phyloP scores from a whole-genome alignment of 2,329 filamentous ascomycete species.

The Ambrosiella cleistominuta region DNA sequence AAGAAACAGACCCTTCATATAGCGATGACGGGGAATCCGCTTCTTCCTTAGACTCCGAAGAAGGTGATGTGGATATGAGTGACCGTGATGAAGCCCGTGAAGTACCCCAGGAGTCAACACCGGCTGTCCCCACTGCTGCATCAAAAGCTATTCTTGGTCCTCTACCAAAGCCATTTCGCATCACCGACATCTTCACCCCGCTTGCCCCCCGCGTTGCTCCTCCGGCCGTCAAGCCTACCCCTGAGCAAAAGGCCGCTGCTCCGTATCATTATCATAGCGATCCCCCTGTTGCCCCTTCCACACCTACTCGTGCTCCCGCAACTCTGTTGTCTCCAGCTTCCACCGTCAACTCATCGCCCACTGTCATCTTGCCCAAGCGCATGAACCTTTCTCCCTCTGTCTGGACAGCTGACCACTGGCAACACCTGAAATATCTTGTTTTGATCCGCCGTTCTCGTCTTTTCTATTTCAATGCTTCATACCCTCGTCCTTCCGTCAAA shows the following conservation, averaged over 20 bases:
- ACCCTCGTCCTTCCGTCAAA: slow-evolving; percentile 14
- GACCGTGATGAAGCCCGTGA: neutral
- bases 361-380: slow-evolving; percentile 5
- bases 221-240: neutral
- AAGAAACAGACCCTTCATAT: slow-evolving; percentile 8
- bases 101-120: neutral
- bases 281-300: neutral
- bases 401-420: slow-evolving; percentile 37
- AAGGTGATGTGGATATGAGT: neutral
- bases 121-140: neutral
- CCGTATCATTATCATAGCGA: slow-evolving; percentile 9
- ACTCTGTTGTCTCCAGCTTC: slow-evolving; percentile 12
- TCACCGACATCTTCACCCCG: slow-evolving; percentile 8
- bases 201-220: neutral
- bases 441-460: slow-evolving; percentile 29
- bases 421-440: slow-evolving; percentile 33
- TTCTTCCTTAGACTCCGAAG: neutral
- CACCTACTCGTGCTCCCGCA: neutral
- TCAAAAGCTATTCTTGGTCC: neutral
- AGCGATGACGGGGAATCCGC: neutral
- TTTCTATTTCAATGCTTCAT: slow-evolving; percentile 20
- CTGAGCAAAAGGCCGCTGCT: slow-evolving; percentile 6
- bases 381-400: slow-evolving; percentile 23
- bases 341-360: slow-evolving; percentile 18
- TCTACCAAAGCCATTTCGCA: neutral